Percentiles rank a stretch among this genome's conserved stretches.
phyloP scores from a whole-genome alignment of 495 filamentous ascomycete species.

The Bryoglossum gracile region DNA sequence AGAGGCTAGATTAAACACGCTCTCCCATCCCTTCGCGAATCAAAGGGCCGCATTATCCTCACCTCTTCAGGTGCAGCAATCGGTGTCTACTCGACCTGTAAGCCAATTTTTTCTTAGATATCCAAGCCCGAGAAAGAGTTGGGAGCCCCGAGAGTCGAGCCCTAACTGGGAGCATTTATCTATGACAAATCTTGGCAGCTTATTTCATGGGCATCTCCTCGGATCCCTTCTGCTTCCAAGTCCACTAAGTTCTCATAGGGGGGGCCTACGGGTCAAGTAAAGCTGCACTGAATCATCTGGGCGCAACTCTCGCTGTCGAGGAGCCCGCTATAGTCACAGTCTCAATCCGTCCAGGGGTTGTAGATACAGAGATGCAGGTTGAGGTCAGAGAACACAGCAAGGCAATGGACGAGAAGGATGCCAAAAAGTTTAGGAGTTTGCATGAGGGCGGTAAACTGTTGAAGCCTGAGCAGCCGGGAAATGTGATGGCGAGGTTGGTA shows the following conservation, averaged over 20 bases:
- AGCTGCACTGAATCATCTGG: constrained; percentile 81
- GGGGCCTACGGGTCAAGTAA: constrained; percentile 76
- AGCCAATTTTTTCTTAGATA: too few species aligned
- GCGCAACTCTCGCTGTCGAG: constrained; percentile 63
- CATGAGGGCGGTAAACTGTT: constrained; percentile 63
- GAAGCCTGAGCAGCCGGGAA: constrained; percentile 74
- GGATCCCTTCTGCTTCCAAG: too few species aligned
- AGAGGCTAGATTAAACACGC: constrained; percentile 65
- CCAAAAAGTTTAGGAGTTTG: constrained; percentile 60
- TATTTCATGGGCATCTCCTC: too few species aligned
- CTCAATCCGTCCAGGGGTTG: constrained; percentile 70
- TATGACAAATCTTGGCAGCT: too few species aligned
- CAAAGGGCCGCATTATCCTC: constrained; percentile 64
- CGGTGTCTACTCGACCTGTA: constrained; percentile 59
- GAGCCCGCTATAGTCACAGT: constrained; percentile 71
- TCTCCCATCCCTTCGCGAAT: constrained; percentile 61
- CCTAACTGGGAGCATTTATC: too few species aligned
- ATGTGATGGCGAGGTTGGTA: constrained; percentile 76
- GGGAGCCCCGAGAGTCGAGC: too few species aligned
- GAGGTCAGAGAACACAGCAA: constrained; percentile 64
- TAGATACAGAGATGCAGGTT: constrained; percentile 92
- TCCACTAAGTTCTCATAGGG: too few species aligned
- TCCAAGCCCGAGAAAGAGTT: too few species aligned
- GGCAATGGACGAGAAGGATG: constrained; percentile 57
- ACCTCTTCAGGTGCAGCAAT: constrained; percentile 69